Percentiles rank a stretch among this genome's conserved stretches.
phyloP scores from a whole-genome alignment of 148 eudicot species.

The Cornus florida region DNA sequence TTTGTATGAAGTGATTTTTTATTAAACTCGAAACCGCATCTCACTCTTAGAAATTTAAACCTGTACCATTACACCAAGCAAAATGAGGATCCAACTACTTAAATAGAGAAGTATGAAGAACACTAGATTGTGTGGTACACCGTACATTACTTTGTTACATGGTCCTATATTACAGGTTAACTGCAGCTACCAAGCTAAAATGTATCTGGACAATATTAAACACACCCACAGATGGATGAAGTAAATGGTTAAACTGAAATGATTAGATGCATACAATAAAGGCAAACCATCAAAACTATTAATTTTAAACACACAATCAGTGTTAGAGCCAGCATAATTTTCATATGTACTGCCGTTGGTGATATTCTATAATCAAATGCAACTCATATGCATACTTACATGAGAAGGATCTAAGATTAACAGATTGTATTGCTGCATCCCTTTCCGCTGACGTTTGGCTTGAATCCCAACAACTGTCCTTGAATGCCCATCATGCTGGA shows the following conservation, averaged over 20 bases:
- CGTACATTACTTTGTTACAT: neutral
- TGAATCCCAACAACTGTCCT: constrained; percentile 95
- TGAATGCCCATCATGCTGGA: constrained; percentile 97
- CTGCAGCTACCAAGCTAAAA: constrained; percentile 4
- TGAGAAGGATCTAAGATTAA: constrained; percentile 82
- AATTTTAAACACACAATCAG: neutral
- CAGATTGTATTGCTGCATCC: constrained; percentile 57
- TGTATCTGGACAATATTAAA: neutral
- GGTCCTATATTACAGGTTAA: neutral
- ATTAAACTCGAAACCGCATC: too few relatives aligned
- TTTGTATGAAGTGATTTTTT: too few relatives aligned
- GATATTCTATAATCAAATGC: neutral
- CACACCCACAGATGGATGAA: neutral
- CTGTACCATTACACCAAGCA: neutral
- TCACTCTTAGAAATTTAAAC: too few relatives aligned
- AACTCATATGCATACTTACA: constrained; percentile 40
- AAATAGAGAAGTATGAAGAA: neutral
- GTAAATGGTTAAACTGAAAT: neutral
- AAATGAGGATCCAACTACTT: neutral
- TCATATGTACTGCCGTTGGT: neutral
- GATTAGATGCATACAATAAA: neutral
- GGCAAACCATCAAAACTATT: neutral
- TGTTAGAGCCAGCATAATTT: neutral
- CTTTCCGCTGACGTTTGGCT: constrained; percentile 50
- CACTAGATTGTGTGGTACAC: neutral